Conservation (phyloP, 1,284 basidiomycete genomes). For the Cryptococcus wingfieldii region DNA sequence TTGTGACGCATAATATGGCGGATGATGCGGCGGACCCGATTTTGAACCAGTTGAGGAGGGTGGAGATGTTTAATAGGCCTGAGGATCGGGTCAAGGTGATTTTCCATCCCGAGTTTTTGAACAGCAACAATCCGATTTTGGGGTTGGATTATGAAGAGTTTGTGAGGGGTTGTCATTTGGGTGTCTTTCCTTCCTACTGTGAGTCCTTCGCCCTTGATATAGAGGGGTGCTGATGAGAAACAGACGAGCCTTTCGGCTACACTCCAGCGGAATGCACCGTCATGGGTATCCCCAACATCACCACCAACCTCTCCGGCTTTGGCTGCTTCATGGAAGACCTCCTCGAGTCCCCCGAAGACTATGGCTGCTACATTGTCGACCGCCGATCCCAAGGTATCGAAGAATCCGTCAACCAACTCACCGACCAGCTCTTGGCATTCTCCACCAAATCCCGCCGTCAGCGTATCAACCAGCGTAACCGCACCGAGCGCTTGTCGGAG, state of each 20-base stretch:
- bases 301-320: slow-evolving; percentile 95
- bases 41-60: slow-evolving; percentile 87
- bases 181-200: slow-evolving; percentile 93
- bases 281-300: slow-evolving; percentile 96
- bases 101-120: slow-evolving; percentile 98
- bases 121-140: slow-evolving; percentile 94
- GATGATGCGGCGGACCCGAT: slow-evolving; percentile 91
- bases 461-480: slow-evolving; percentile 96
- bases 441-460: slow-evolving; percentile 86
- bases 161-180: slow-evolving; percentile 93
- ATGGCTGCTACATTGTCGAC: slow-evolving; percentile 92
- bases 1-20: slow-evolving; percentile 97
- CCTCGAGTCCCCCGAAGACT: slow-evolving; percentile 75
- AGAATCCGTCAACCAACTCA: slow-evolving; percentile 72
- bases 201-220: slow-evolving; percentile 40
- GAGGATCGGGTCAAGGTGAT: slow-evolving; percentile 89
- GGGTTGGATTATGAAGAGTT: slow-evolving; percentile 99
- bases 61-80: slow-evolving; percentile 81
- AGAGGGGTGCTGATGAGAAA: slow-evolving; percentile 10
- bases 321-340: slow-evolving; percentile 99
- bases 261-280: slow-evolving; percentile 60
- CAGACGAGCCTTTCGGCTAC: slow-evolving; percentile 51
- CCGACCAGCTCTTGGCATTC: slow-evolving; percentile 71
- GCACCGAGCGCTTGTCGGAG: slow-evolving; percentile 88
- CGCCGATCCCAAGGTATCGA: slow-evolving; percentile 84